phyloP scores from a whole-genome alignment of 257 asterid genomes.

The Solanum chilense region DNA sequence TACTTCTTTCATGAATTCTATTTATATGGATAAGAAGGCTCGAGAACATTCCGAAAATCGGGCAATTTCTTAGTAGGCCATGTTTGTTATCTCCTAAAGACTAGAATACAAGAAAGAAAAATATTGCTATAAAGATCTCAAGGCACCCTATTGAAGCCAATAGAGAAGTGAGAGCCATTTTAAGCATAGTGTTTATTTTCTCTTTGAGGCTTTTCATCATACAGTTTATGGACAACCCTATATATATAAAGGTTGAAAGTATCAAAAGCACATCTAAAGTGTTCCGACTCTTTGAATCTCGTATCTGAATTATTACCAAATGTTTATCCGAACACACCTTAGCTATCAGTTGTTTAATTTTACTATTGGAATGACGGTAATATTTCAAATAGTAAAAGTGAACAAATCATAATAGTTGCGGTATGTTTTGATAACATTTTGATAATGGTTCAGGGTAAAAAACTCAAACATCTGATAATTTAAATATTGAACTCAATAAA shows the following conservation, averaged over 20 bases:
- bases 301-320: no score
- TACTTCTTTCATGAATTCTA: constrained; percentile 21
- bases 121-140: constrained; percentile 10
- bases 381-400: not conserved
- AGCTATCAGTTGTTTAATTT: no score
- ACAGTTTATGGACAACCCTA: not conserved
- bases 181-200: not conserved
- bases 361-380: not conserved
- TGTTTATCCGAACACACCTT: not conserved
- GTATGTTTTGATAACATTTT: no score
- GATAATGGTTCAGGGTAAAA: no score
- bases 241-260: not conserved
- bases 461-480: not conserved
- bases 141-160: not conserved
- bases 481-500: no score
- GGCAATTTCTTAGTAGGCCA: constrained; percentile 10
- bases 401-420: no score
- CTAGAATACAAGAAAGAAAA: constrained; percentile 7
- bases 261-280: not conserved
- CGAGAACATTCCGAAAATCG: constrained; percentile 31
- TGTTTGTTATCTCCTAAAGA: not conserved
- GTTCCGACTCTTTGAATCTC: no score
- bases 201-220: not conserved
- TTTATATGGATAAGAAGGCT: constrained; percentile 9
- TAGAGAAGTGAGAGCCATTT: not conserved